Evolutionary conservation across 148 eudicot species (phyloP).

Genomic region (Fallopia convolvulus): DNA sequence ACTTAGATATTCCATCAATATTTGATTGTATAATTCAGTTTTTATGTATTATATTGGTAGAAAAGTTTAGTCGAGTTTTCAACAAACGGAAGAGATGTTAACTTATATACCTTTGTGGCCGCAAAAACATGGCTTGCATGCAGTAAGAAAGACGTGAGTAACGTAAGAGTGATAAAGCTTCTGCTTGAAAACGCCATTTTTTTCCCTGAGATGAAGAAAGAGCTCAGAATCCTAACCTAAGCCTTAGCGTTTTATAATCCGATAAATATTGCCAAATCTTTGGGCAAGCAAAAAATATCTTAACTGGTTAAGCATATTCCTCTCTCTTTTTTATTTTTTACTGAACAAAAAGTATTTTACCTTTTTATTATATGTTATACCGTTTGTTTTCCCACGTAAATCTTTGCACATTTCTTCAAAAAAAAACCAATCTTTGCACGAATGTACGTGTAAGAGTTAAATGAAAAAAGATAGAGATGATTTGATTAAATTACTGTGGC

Average conservation of each 20-base stretch:
- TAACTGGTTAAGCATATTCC: background rate
- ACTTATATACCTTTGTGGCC: background rate
- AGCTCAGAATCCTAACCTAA: background rate
- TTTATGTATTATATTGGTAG: no score
- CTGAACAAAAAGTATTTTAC: background rate
- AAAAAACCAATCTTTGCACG: no score
- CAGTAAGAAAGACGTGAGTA: background rate
- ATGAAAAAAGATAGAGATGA: no score
- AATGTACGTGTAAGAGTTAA: no score
- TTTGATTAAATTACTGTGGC: no score
- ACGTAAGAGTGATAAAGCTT: background rate
- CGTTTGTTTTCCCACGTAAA: background rate
- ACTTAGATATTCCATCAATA: no score
- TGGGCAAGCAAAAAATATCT: background rate
- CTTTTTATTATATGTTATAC: background rate
- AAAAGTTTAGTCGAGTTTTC: background rate
- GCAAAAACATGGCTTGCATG: background rate
- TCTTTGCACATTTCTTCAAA: no score
- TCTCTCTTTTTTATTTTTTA: background rate
- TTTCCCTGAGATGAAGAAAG: background rate
- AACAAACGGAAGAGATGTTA: background rate
- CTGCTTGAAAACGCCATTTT: background rate
- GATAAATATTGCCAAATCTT: background rate
- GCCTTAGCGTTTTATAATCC: background rate
- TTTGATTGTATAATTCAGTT: no score